These are phyloP conservation scores for Phytophthora pistaciae DNA, from an alignment of 352 stramenopile species.

Conservation along the genomic window DNA sequence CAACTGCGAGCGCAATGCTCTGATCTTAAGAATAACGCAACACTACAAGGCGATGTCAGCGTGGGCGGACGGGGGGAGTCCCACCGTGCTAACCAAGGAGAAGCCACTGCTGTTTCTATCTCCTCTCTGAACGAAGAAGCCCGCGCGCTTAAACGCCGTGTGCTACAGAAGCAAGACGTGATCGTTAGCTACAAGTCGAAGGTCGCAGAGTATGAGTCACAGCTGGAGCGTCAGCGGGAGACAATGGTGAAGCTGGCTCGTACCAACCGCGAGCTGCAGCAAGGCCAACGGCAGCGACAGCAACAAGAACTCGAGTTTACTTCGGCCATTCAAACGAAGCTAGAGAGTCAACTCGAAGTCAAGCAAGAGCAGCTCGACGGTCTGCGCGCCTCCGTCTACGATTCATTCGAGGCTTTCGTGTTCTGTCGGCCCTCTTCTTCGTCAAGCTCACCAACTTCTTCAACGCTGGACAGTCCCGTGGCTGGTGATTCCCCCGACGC, in stretches of 20 bases:
- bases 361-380: constrained; percentile 58
- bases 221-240: constrained; percentile 43
- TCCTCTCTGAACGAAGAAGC: constrained; percentile 36
- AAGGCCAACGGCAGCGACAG: constrained; percentile 39
- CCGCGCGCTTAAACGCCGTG: constrained; percentile 54
- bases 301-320: constrained; percentile 19
- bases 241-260: constrained; percentile 50
- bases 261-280: constrained; percentile 47
- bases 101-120: constrained; percentile 8
- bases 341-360: constrained; percentile 20
- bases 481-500: constrained; percentile 5
- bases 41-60: neutral
- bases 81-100: constrained; percentile 1
- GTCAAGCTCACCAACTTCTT: constrained; percentile 5
- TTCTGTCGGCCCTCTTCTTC: constrained; percentile 28
- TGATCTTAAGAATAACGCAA: constrained; percentile 25
- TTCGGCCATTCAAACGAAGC: constrained; percentile 16
- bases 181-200: constrained; percentile 56
- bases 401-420: constrained; percentile 69
- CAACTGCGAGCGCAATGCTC: constrained; percentile 37
- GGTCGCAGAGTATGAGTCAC: constrained; percentile 36
- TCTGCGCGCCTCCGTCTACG: constrained; percentile 61
- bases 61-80: neutral
- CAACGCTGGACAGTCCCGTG: neutral
- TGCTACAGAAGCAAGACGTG: constrained; percentile 71